Evolutionary conservation across 2,329 filamentous ascomycete genomes (phyloP).

Genomic region (Malbranchea zuffiana): DNA sequence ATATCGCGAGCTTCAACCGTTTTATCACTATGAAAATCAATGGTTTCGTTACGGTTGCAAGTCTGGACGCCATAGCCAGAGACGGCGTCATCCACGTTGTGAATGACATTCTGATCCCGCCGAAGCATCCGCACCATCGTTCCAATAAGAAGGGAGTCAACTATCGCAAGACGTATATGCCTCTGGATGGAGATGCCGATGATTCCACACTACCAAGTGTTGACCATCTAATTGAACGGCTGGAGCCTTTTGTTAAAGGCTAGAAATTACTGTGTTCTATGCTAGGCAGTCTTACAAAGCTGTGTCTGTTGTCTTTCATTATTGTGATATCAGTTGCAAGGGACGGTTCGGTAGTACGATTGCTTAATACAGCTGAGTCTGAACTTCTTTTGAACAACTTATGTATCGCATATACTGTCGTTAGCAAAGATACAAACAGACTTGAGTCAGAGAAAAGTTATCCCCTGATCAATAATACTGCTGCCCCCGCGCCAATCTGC

Average conservation of each 20-base stretch:
- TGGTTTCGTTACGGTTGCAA: constrained; percentile 52
- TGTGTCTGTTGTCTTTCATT: too few relatives aligned
- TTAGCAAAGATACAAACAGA: too few relatives aligned
- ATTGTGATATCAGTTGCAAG: too few relatives aligned
- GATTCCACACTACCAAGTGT: constrained; percentile 3
- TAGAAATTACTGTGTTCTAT: too few relatives aligned
- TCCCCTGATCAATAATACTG: too few relatives aligned
- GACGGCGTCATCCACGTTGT: constrained; percentile 80
- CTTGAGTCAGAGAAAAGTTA: too few relatives aligned
- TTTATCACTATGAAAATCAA: constrained; percentile 66
- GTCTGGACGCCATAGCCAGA: constrained; percentile 59
- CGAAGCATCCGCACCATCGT: constrained; percentile 41
- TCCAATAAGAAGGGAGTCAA: too few relatives aligned
- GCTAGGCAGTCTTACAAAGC: too few relatives aligned
- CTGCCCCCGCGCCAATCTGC: constrained; percentile 17
- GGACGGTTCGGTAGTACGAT: too few relatives aligned
- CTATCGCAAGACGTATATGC: neutral
- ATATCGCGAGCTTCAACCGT: constrained; percentile 57
- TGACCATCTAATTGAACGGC: constrained; percentile 6
- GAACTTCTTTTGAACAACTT: too few relatives aligned
- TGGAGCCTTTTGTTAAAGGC: constrained; percentile 1
- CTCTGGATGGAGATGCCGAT: neutral
- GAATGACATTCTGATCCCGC: constrained; percentile 62
- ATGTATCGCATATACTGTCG: too few relatives aligned
- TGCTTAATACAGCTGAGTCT: too few relatives aligned